A percentile compares a stretch with the other conserved stretches of the same genome.
Conservation (phyloP, 2,329 filamentous ascomycete species). For the Cryphonectria carpinicola region DNA sequence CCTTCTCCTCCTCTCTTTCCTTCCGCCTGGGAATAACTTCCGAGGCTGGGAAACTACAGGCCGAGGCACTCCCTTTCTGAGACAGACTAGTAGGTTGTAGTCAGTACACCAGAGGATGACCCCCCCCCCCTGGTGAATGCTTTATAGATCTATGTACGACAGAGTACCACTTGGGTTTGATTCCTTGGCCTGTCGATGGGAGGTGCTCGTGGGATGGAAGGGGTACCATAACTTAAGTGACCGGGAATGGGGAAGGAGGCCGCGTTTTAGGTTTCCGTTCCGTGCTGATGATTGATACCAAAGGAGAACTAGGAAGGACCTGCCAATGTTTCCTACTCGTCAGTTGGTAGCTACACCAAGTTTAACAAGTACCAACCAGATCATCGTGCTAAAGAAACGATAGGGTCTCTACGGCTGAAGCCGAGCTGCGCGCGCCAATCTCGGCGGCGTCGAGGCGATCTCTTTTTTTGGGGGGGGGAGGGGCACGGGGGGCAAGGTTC, state of each 20-base stretch:
- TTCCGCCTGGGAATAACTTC: background rate
- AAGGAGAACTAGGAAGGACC: too few relatives aligned
- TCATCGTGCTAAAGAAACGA: background rate
- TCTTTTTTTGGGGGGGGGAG: background rate
- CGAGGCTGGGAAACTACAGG: background rate
- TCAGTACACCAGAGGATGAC: background rate
- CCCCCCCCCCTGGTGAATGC: background rate
- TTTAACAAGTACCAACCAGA: background rate
- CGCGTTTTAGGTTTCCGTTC: too few relatives aligned
- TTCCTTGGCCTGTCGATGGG: too few relatives aligned
- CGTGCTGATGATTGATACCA: too few relatives aligned
- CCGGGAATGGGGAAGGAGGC: background rate
- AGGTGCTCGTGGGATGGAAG: too few relatives aligned
- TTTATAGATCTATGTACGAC: background rate
- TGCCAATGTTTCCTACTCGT: background rate
- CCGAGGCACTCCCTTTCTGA: background rate
- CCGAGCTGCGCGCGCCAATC: constrained; percentile 1
- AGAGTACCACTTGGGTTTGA: background rate
- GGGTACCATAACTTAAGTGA: background rate
- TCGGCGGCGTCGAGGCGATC: background rate
- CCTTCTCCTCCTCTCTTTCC: background rate
- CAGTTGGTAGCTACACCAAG: background rate
- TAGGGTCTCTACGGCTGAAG: background rate
- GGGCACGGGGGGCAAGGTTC: background rate
- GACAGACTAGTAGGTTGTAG: background rate